Base-by-base conservation (phyloP, 2,329 filamentous ascomycete genomes). In the Aspergillus pseudoviridinutans region DNA sequence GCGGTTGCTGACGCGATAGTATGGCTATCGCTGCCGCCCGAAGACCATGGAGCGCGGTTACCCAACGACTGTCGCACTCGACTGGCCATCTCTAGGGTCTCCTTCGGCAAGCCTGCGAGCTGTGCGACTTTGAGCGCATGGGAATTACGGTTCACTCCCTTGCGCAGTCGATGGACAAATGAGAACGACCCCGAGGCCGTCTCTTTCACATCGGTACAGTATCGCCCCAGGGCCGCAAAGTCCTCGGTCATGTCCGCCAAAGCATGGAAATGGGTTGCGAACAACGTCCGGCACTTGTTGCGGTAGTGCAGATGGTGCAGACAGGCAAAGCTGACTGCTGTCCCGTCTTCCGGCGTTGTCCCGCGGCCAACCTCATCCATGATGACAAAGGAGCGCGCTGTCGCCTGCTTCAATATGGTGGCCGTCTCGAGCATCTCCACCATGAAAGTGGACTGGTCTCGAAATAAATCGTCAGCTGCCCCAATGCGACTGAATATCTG, bases 371-470 rank as follows among this genome's bases (percentile, higher is more conserved):
- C 90, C 78, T 99, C 94, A 73, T 99, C 94, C 93, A 99, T 97
- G 73, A 99, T 93, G 59, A 94, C 93, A 67, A 99, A 95, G 0
- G 89, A 94, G 25, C 88, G 83, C 1, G 86, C 77, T 0, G 93
- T 97, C 0, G 94, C 93, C 64, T 90, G 83, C 59, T 88, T 90
- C 53, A 99, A 82, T 54, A 99, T 99, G 27, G 89, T 83, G 1
- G 93, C 92, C 22, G 94, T 96, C 76, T 99, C 94, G 2, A 97
- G 83, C 94, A 99, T 99, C 77, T 99, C 94, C 1, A 97, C 91
- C 94, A 99, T 97, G 75, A 99, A 99, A 0, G 95, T 99, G 54
- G 91, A 96, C 74, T 97, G 92, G 77, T 96, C 90, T 52, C 87
- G 85, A 77, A 90, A 97, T n/a, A 99, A 81, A 71, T 96, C 93